Percentiles rank a stretch among this genome's conserved stretches.
Evolutionary conservation across 768 basidiomycete species (phyloP).

Genomic region (Trametes coccinea): DNA sequence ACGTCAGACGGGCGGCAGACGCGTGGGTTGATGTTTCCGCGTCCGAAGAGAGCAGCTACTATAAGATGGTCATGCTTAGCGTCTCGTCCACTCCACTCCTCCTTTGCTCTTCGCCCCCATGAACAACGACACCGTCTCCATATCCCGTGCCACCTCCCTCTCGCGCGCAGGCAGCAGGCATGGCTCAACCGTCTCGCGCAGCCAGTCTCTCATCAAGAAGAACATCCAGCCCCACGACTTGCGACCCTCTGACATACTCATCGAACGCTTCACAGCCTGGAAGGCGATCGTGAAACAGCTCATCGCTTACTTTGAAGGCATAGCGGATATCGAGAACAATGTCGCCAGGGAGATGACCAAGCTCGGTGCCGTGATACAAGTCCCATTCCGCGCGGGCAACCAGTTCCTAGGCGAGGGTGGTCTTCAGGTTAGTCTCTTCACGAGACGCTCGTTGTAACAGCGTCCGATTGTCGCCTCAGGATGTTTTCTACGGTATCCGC

Average conservation of each 20-base stretch:
- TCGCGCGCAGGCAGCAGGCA: conserved; percentile 59
- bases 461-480: conserved; percentile 43
- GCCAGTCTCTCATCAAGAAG: conserved; percentile 91
- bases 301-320: conserved; percentile 84
- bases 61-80: background rate
- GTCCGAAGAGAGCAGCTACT: background rate
- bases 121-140: conserved; percentile 43
- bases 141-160: conserved; percentile 72
- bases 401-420: conserved; percentile 99
- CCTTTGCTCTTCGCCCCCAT: conserved; percentile 4
- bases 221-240: conserved; percentile 89
- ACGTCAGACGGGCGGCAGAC: too few relatives aligned
- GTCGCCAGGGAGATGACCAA: conserved; percentile 91
- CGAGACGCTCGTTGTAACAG: too few relatives aligned
- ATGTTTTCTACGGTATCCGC: conserved; percentile 88
- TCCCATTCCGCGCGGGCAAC: conserved; percentile 92
- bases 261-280: conserved; percentile 93
- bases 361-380: conserved; percentile 93
- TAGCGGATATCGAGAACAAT: conserved; percentile 92
- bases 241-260: conserved; percentile 91
- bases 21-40: background rate
- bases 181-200: conserved; percentile 74
- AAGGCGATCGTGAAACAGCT: conserved; percentile 97
- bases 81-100: background rate
- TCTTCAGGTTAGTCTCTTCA: conserved; percentile 58